Base-by-base conservation (phyloP, 306 rosid genomes). In the Sicyos edulis region DNA sequence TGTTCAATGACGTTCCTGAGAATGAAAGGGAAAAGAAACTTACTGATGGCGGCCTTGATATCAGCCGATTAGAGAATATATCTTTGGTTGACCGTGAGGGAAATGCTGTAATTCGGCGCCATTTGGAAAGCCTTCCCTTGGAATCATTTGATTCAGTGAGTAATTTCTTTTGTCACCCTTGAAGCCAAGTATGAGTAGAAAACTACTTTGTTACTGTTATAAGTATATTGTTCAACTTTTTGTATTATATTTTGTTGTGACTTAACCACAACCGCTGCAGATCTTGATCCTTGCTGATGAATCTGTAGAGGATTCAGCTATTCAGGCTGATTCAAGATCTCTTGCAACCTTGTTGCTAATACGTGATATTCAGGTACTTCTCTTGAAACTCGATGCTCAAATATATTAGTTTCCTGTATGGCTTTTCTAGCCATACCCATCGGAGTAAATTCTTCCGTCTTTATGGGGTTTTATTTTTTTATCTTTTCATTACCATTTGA, bases 261-360 rank as follows among this genome's bases (percentile, higher is more conserved):
- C 80, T n/a, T 42, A 32, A 52, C 60, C 60, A 56, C 74, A 70
- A 58, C 77, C 62, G 75, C 54, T 77, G 17, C 88, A 91, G 96
- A 86, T 91, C 71, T 82, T 91, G 82, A 91, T 91, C 73, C 86
- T 91, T 80, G 97, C 97, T 19, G 97, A 91, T 60, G 97, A 91
- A 82, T 91, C 97, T 61, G 93, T 91, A 70, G 97, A 91, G 75
- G 97, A 91, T 80, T 91, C 97, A 54, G 97, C 97, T 70, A 91
- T 89, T 79, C 96, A 91, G 82, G 97, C 97, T 52, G 97, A 91
- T 84, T 91, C 97, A 70, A 87, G 97, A 87, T 91, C 97, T 80
- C 93, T 91, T 74, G 97, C 97, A 82, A 91, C 97, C 1, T 77
- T 91, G 77, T 85, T 91, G 74, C 82, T 91, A 77, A 91, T 91